phyloP scores from a whole-genome alignment of 2,329 filamentous ascomycete genomes.

The Torrubiellomyces zombiae region DNA sequence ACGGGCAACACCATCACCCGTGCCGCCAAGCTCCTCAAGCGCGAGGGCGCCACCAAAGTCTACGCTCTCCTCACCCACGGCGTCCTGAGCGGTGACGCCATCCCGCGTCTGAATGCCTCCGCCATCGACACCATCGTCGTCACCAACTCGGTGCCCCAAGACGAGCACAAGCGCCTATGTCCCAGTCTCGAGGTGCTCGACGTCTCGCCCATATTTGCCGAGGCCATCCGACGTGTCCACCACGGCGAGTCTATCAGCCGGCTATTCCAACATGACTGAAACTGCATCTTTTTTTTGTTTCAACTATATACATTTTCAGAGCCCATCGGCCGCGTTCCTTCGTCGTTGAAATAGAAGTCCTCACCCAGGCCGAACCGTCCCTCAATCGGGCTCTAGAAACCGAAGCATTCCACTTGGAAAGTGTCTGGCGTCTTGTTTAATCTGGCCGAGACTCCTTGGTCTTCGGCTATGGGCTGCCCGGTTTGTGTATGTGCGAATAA shows the following conservation, averaged over 20 bases:
- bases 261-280: conserved; percentile 42
- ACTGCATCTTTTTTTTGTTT: conserved; percentile 13
- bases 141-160: conserved; percentile 87
- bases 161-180: conserved; percentile 61
- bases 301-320: neutral
- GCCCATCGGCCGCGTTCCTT: no score
- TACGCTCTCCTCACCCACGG: conserved; percentile 91
- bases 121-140: conserved; percentile 86
- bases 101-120: conserved; percentile 84
- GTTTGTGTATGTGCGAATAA: no score
- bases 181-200: conserved; percentile 86
- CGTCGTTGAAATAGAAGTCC: no score
- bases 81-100: conserved; percentile 86
- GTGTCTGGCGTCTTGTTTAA: no score
- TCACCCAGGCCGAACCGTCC: no score
- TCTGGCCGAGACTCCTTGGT: no score
- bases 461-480: no score
- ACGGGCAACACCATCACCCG: conserved; percentile 95
- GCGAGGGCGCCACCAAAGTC: conserved; percentile 79
- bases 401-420: no score
- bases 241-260: conserved; percentile 96
- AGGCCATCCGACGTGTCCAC: conserved; percentile 90
- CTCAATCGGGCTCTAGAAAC: no score
- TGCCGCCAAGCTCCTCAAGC: conserved; percentile 91
- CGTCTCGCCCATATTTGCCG: conserved; percentile 76